Conservation (phyloP, 345 rosid genomes). For the Eucalyptus cloeziana region DNA sequence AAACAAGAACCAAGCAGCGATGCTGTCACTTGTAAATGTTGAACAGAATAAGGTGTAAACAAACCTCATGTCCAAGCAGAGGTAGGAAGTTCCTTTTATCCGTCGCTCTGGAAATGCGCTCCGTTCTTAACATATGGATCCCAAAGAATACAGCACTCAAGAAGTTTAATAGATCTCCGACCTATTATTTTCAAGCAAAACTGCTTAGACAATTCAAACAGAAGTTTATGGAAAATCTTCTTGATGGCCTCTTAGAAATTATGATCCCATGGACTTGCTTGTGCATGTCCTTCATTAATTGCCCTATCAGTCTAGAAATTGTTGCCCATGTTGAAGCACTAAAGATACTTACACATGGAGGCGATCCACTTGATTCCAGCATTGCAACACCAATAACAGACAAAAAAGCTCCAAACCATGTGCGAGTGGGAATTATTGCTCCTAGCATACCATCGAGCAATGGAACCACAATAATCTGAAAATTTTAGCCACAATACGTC, state of each 20-base stretch:
- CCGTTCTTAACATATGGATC: constrained; percentile 53
- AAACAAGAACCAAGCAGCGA: not conserved
- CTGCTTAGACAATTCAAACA: not conserved
- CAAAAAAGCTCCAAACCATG: constrained; percentile 56
- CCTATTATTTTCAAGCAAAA: constrained; percentile 7
- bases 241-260: not conserved
- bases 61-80: constrained; percentile 46
- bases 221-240: not conserved
- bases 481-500: constrained; percentile 1
- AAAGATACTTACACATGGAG: constrained; percentile 27
- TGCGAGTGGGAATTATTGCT: constrained; percentile 38
- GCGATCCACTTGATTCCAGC: constrained; percentile 60
- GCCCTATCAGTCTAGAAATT: not conserved
- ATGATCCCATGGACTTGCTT: not conserved
- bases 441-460: constrained; percentile 66
- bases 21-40: not conserved
- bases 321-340: not conserved
- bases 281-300: not conserved
- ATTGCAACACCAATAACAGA: constrained; percentile 43
- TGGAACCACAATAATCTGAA: constrained; percentile 60
- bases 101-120: constrained; percentile 41
- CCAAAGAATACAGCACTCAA: constrained; percentile 57
- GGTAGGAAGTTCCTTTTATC: constrained; percentile 31
- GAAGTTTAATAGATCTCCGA: constrained; percentile 58
- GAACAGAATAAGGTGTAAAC: not conserved